Conservation (phyloP, 164 flowering plant genomes). For the Platanus orientalis region DNA sequence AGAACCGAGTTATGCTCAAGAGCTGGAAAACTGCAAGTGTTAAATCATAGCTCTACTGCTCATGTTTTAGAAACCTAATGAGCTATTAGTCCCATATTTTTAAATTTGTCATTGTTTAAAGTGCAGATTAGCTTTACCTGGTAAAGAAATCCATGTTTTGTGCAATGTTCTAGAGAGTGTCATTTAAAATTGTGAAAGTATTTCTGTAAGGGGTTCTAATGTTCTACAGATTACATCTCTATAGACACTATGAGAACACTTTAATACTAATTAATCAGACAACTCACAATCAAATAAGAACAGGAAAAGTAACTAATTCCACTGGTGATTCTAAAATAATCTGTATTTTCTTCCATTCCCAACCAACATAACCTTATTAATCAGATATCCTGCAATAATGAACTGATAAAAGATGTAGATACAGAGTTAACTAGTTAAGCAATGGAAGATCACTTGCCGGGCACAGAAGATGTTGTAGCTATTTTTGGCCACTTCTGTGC, state of each 20-base stretch:
- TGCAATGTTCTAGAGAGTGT: no score
- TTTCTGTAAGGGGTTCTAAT: no score
- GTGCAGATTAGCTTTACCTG: no score
- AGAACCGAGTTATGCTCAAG: slow-evolving; percentile 8
- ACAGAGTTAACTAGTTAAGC: slow-evolving; percentile 6
- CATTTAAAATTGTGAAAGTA: no score
- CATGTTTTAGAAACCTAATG: not conserved
- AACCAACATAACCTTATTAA: slow-evolving; percentile 1
- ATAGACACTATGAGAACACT: no score
- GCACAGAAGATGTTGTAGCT: not conserved
- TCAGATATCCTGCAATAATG: not conserved
- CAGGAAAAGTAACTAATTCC: not conserved
- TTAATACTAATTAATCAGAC: no score
- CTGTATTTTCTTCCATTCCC: not conserved
- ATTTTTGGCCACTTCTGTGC: not conserved
- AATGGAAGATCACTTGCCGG: not conserved
- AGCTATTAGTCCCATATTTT: not conserved
- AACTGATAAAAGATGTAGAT: not conserved
- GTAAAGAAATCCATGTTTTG: not conserved
- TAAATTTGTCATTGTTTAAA: no score
- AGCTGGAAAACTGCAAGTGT: slow-evolving; percentile 1
- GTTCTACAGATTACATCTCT: no score
- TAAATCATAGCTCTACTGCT: not conserved
- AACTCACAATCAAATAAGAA: not conserved
- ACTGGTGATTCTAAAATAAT: not conserved